phyloP scores from a whole-genome alignment of 352 stramenopile species.

The Phytophthora europaea region DNA sequence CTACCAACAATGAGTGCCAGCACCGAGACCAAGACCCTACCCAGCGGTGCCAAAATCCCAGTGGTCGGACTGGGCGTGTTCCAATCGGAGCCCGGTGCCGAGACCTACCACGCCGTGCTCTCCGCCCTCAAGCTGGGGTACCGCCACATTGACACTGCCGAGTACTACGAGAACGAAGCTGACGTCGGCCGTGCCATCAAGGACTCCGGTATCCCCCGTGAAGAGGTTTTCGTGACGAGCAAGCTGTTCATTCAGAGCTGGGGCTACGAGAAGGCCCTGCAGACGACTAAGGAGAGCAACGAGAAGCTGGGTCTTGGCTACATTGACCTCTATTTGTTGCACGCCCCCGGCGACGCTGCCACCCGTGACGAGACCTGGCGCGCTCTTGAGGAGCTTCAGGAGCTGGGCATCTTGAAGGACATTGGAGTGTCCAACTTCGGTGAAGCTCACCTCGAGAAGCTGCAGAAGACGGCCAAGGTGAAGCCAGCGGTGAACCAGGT shows the following conservation, averaged over 20 bases:
- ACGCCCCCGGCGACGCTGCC: slow-evolving; percentile 58
- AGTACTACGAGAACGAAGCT: slow-evolving; percentile 89
- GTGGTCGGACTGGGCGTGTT: slow-evolving; percentile 66
- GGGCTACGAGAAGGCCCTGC: slow-evolving; percentile 76
- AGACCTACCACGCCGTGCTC: slow-evolving; percentile 68
- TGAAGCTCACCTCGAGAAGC: slow-evolving; percentile 80
- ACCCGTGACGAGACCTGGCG: slow-evolving; percentile 58
- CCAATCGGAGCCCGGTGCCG: slow-evolving; percentile 50
- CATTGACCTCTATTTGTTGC: slow-evolving; percentile 85
- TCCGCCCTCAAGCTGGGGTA: slow-evolving; percentile 79
- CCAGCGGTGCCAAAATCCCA: slow-evolving; percentile 58
- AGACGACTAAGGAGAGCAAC: slow-evolving; percentile 55
- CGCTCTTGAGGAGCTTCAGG: slow-evolving; percentile 64
- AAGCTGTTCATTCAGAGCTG: slow-evolving; percentile 77
- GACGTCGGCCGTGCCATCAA: slow-evolving; percentile 81
- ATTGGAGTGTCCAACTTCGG: slow-evolving; percentile 94
- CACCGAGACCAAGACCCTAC: slow-evolving; percentile 48
- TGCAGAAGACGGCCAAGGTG: slow-evolving; percentile 63
- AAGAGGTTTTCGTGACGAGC: slow-evolving; percentile 87
- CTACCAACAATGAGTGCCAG: not conserved
- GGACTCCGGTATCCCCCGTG: slow-evolving; percentile 76
- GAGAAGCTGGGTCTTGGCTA: slow-evolving; percentile 75
- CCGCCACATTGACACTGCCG: slow-evolving; percentile 91
- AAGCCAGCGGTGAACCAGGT: slow-evolving; percentile 88
- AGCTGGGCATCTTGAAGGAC: slow-evolving; percentile 69